phyloP scores from a whole-genome alignment of 2,329 filamentous ascomycete genomes.

The Penicillium sp. region DNA sequence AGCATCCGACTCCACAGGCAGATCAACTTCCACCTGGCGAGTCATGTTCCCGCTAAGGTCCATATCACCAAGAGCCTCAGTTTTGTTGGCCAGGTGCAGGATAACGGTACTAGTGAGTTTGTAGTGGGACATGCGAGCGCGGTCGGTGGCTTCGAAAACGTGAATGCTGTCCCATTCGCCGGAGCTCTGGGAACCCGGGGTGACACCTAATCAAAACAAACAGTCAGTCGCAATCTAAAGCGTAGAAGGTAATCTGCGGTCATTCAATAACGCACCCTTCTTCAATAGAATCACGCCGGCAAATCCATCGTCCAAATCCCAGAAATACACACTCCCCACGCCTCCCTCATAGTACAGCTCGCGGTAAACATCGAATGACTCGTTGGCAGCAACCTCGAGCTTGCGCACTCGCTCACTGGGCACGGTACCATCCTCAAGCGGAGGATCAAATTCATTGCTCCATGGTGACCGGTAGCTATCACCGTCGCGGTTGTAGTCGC shows the following conservation, averaged over 20 bases:
- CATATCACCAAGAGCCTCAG: slow-evolving; percentile 72
- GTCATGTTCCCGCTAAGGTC: slow-evolving; percentile 98
- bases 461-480: slow-evolving; percentile 98
- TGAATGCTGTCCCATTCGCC: slow-evolving; percentile 98
- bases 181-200: slow-evolving; percentile 65
- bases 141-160: slow-evolving; percentile 94
- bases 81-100: slow-evolving; percentile 73
- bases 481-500: slow-evolving; percentile 99
- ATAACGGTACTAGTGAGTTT: slow-evolving; percentile 98
- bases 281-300: slow-evolving; percentile 94
- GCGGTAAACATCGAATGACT: slow-evolving; percentile 94
- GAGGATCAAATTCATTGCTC: slow-evolving; percentile 97
- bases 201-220: slow-evolving; percentile 54
- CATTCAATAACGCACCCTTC: slow-evolving; percentile 64
- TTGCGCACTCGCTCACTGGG: slow-evolving; percentile 87
- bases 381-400: slow-evolving; percentile 92
- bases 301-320: slow-evolving; percentile 97
- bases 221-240: slow-evolving; percentile 9
- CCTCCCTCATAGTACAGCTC: slow-evolving; percentile 93
- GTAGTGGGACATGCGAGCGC: slow-evolving; percentile 89
- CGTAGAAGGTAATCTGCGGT: neutral
- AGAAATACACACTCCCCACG: slow-evolving; percentile 94
- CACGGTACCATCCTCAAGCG: slow-evolving; percentile 80
- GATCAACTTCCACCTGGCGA: slow-evolving; percentile 87
- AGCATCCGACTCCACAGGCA: slow-evolving; percentile 84